Conservation (phyloP, 495 filamentous ascomycete species). For the Pseudoneurospora amorphoporcata region DNA sequence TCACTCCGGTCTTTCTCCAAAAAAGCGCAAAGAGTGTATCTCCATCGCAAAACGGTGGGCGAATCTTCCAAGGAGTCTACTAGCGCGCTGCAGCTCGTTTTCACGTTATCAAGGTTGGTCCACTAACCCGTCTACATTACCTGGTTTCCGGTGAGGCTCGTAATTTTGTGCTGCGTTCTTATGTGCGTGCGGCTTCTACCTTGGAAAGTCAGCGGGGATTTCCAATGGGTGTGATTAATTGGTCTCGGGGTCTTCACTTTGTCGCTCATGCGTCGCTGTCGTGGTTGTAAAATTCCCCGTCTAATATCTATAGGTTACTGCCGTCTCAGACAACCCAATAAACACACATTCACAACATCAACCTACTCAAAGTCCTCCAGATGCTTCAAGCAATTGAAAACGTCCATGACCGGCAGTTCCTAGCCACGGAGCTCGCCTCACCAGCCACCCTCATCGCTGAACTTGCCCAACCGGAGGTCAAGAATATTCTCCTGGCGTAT, state of each 20-base stretch:
- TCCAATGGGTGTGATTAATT: not conserved
- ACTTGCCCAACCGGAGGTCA: not conserved
- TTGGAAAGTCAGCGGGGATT: not conserved
- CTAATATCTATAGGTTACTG: not conserved
- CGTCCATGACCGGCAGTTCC: not conserved
- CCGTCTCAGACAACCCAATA: not conserved
- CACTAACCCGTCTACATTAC: too few relatives aligned
- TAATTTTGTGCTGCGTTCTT: not conserved
- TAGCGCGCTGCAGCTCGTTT: not conserved
- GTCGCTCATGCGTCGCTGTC: not conserved
- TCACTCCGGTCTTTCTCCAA: not conserved
- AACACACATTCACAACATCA: not conserved
- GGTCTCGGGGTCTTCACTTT: not conserved
- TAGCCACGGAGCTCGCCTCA: not conserved
- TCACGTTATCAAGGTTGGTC: too few relatives aligned
- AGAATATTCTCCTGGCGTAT: not conserved
- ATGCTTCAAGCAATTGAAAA: not conserved
- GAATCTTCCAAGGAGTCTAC: not conserved
- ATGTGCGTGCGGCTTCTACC: not conserved
- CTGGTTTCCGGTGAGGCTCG: not conserved
- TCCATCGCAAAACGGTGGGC: slow-evolving; percentile 2
- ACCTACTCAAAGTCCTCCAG: not conserved
- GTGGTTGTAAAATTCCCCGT: not conserved
- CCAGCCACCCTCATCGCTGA: not conserved
- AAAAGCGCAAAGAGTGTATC: slow-evolving; percentile 4